Evolutionary conservation across 306 rosid species (phyloP).

Genomic region (Prunus kanzakura): DNA sequence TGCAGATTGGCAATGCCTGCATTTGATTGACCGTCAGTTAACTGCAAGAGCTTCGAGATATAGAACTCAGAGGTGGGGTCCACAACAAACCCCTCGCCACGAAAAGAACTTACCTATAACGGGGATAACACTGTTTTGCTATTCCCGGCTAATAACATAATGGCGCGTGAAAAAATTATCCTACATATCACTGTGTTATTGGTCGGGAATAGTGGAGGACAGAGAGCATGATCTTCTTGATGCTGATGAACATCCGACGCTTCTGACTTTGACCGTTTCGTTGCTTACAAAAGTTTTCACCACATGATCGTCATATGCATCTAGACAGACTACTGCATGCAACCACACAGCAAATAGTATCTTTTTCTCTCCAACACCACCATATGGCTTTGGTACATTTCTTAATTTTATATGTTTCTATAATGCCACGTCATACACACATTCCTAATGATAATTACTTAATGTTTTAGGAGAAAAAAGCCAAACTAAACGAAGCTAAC

Average conservation of each 20-base stretch:
- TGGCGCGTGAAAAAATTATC: fast-evolving
- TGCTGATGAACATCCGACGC: background rate
- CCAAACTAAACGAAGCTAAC: too few relatives aligned
- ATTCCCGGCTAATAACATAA: fast-evolving
- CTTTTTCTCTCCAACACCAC: background rate
- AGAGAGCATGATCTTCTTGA: background rate
- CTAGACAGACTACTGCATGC: background rate
- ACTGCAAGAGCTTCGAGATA: too few relatives aligned
- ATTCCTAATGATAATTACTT: too few relatives aligned
- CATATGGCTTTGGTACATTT: too few relatives aligned
- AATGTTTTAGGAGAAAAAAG: too few relatives aligned
- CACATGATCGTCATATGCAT: background rate
- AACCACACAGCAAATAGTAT: background rate
- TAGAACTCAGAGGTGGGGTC: too few relatives aligned
- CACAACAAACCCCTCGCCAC: too few relatives aligned
- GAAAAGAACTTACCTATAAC: too few relatives aligned
- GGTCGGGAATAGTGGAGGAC: background rate
- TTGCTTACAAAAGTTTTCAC: conserved; percentile 2
- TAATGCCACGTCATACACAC: too few relatives aligned
- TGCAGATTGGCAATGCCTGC: background rate
- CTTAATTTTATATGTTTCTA: too few relatives aligned
- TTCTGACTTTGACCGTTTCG: conserved; percentile 17
- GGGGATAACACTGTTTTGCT: too few relatives aligned
- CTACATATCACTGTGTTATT: too few relatives aligned
- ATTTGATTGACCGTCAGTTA: background rate